A percentile compares a stretch with the other conserved stretches of the same genome.
phyloP scores from a whole-genome alignment of 2,329 filamentous ascomycete genomes.

The Tolypocladium ophioglossoides region DNA sequence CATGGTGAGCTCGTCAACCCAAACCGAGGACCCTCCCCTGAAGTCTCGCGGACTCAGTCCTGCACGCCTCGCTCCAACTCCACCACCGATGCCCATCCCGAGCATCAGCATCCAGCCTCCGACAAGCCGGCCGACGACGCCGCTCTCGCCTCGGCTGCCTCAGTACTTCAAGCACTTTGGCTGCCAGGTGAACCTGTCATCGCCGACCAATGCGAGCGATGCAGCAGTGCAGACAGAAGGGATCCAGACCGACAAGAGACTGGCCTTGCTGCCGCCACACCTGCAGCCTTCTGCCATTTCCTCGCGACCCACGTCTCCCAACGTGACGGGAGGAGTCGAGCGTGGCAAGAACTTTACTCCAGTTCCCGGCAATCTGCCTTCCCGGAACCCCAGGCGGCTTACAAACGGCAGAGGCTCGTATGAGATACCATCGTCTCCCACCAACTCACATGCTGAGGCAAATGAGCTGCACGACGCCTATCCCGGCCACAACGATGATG shows the following conservation, averaged over 20 bases:
- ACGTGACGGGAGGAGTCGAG: conserved; percentile 17
- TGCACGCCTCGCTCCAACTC: conserved; percentile 17
- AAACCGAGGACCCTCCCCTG: conserved; percentile 35
- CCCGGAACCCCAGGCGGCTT: conserved; percentile 49
- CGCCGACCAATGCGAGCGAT: conserved; percentile 13
- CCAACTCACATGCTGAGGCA: conserved; percentile 25
- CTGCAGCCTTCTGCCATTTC: conserved; percentile 68
- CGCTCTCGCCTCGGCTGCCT: conserved; percentile 61
- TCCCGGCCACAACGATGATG: conserved; percentile 72
- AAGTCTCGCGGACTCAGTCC: conserved; percentile 8
- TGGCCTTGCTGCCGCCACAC: conserved; percentile 64
- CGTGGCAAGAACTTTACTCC: conserved; percentile 37
- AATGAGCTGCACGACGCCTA: conserved; percentile 48
- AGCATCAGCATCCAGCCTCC: conserved; percentile 90
- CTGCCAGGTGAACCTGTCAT: conserved; percentile 56
- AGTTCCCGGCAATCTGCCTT: conserved; percentile 42
- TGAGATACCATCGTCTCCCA: conserved; percentile 41
- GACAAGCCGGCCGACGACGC: conserved; percentile 70
- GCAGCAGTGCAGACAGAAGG: conserved; percentile 73
- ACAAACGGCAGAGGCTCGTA: conserved; percentile 32
- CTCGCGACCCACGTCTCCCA: conserved; percentile 48
- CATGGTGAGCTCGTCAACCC: conserved; percentile 49
- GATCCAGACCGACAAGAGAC: conserved; percentile 71
- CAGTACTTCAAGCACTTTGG: conserved; percentile 74
- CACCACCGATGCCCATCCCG: conserved; percentile 51